Percentiles rank a stretch among this genome's conserved stretches.
Evolutionary conservation across 78 protist genomes (phyloP).

Genomic region (Isochrysis galbana): DNA sequence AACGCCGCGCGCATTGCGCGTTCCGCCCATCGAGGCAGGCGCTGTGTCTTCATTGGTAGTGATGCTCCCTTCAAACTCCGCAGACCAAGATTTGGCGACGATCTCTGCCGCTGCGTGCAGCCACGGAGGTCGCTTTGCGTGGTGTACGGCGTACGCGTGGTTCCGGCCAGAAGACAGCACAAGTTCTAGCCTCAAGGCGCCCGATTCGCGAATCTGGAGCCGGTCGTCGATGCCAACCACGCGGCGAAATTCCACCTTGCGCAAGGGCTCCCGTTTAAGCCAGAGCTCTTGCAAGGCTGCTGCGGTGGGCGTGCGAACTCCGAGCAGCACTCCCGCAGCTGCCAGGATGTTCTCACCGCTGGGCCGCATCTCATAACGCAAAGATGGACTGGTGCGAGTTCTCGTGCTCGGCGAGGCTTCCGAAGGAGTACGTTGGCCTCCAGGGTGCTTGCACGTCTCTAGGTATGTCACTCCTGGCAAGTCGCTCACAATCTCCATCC

Average conservation of each 20-base stretch:
- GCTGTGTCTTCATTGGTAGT: too few species aligned
- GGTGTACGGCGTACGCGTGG: slow-evolving; percentile 10
- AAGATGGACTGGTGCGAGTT: too few species aligned
- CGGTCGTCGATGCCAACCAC: neutral
- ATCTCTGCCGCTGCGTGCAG: too few species aligned
- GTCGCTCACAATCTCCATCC: neutral
- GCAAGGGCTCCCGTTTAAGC: neutral
- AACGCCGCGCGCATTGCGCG: too few species aligned
- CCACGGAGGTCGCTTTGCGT: neutral
- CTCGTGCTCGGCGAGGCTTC: neutral
- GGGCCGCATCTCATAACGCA: neutral
- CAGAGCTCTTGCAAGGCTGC: neutral
- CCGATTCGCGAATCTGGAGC: neutral
- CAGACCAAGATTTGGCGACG: too few species aligned
- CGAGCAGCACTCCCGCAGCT: neutral
- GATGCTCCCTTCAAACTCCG: too few species aligned
- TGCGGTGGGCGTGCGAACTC: neutral
- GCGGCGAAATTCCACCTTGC: neutral
- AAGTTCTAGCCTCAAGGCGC: neutral
- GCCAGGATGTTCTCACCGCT: neutral
- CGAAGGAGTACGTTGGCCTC: neutral
- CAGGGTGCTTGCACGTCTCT: neutral
- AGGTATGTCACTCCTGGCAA: neutral
- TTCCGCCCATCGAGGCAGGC: too few species aligned
- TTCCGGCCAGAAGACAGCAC: neutral